Evolutionary conservation across 1,284 basidiomycete species (phyloP).

Genomic region (Ceratobasidium sp.): DNA sequence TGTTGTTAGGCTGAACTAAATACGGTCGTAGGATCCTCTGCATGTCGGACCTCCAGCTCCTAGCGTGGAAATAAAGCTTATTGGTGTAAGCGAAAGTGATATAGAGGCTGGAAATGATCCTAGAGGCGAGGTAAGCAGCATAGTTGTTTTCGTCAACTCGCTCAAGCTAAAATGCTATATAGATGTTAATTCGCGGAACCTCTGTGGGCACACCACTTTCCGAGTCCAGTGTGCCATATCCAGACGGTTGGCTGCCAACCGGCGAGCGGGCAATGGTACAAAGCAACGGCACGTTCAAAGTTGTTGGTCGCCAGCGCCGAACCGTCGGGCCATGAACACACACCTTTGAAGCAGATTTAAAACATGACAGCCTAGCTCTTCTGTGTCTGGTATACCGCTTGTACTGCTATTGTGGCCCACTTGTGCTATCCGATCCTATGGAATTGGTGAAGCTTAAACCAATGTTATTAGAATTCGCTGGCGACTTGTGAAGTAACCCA

Average conservation of each 20-base stretch:
- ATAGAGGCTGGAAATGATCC: constrained; percentile 68
- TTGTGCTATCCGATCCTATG: neutral
- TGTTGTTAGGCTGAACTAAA: constrained; percentile 41
- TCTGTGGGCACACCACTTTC: constrained; percentile 63
- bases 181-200: constrained; percentile 58
- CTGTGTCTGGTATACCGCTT: too few relatives aligned
- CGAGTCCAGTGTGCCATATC: constrained; percentile 47
- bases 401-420: neutral
- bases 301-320: constrained; percentile 40
- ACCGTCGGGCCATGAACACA: constrained; percentile 26
- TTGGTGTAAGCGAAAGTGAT: constrained; percentile 66
- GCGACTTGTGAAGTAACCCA: neutral
- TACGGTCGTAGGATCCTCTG: constrained; percentile 11
- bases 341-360: neutral
- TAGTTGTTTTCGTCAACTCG: constrained; percentile 45
- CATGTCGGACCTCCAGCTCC: constrained; percentile 77
- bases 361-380: too few relatives aligned
- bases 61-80: constrained; percentile 77
- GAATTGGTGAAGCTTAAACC: neutral
- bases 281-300: constrained; percentile 71
- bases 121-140: constrained; percentile 55
- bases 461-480: neutral
- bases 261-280: constrained; percentile 62
- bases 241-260: constrained; percentile 62
- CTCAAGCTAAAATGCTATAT: constrained; percentile 1